phyloP scores from a whole-genome alignment of 805 yeast genomes.

The Hanseniaspora meyeri region DNA sequence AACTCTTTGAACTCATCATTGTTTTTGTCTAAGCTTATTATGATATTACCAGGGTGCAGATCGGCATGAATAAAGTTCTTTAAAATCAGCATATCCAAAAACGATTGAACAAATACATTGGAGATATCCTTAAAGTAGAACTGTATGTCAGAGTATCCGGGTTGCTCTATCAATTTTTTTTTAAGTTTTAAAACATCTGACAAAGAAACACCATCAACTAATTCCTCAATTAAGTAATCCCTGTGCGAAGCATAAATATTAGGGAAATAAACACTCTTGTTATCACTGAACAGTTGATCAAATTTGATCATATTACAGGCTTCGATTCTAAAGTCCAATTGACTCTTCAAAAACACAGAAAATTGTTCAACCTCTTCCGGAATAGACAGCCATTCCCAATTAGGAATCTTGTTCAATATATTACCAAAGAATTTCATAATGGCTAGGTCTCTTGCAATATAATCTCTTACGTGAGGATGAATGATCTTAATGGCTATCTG shows the following conservation, averaged over 20 bases:
- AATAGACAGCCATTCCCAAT: slow-evolving; percentile 93
- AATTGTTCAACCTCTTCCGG: slow-evolving; percentile 92
- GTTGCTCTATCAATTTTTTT: neutral
- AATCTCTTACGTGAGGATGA: slow-evolving; percentile 71
- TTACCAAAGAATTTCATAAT: slow-evolving; percentile 77
- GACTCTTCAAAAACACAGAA: slow-evolving; percentile 71
- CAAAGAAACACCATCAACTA: slow-evolving; percentile 69
- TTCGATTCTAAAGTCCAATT: slow-evolving; percentile 81
- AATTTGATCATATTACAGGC: slow-evolving; percentile 67
- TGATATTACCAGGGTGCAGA: slow-evolving; percentile 90
- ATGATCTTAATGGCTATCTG: slow-evolving; percentile 72
- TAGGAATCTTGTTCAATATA: slow-evolving; percentile 60
- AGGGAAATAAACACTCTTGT: slow-evolving; percentile 1
- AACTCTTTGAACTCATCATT: slow-evolving; percentile 20
- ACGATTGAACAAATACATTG: slow-evolving; percentile 74
- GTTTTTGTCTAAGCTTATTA: slow-evolving; percentile 14
- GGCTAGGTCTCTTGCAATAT: slow-evolving; percentile 64
- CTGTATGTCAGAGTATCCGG: neutral
- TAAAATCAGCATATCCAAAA: slow-evolving; percentile 79
- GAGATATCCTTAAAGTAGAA: slow-evolving; percentile 7
- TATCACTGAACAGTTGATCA: slow-evolving; percentile 28
- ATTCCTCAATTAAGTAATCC: slow-evolving; percentile 58
- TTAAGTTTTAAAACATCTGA: slow-evolving; percentile 45
- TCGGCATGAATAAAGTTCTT: slow-evolving; percentile 96
- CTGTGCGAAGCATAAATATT: slow-evolving; percentile 60